These are phyloP conservation scores for Polysphondylium violaceum DNA, from an alignment of 78 protist species.

Conservation along the genomic window DNA sequence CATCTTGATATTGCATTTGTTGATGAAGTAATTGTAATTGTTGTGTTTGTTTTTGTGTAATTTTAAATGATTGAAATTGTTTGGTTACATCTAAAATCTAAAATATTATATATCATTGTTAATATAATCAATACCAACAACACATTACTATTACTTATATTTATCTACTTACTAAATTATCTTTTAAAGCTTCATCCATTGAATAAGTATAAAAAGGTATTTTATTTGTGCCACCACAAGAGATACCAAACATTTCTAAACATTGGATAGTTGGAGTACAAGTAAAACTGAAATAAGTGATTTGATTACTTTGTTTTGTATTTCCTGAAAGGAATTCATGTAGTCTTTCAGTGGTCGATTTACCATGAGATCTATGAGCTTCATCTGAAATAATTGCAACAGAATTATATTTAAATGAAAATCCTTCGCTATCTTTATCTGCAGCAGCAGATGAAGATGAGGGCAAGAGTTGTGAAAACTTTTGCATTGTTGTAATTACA, in stretches of 20 bases:
- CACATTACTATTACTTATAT: not conserved
- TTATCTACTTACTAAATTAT: constrained; percentile 5
- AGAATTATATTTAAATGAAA: constrained; percentile 38
- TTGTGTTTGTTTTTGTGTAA: not conserved
- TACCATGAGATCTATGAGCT: constrained; percentile 82
- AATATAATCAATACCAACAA: not conserved
- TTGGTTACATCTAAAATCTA: constrained; percentile 51
- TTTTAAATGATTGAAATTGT: not conserved
- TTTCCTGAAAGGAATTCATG: constrained; percentile 61
- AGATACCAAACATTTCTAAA: constrained; percentile 80
- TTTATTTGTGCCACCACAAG: constrained; percentile 16
- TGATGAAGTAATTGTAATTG: not conserved
- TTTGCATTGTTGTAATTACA: constrained; percentile 78
- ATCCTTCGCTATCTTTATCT: constrained; percentile 4
- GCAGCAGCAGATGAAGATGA: not conserved
- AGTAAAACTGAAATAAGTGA: constrained; percentile 76
- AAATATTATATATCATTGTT: not conserved
- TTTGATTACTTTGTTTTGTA: constrained; percentile 24
- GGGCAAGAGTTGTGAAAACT: constrained; percentile 75
- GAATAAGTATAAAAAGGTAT: constrained; percentile 71
- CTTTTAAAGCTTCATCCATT: constrained; percentile 62
- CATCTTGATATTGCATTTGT: constrained; percentile 11
- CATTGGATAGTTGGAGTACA: constrained; percentile 78
- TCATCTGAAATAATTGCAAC: constrained; percentile 79
- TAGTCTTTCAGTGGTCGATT: constrained; percentile 40